Evolutionary conservation across 1,139 yeast species (phyloP), one percentile per base, ranked within the genome.

Genomic region (Yarrowia galli): DNA sequence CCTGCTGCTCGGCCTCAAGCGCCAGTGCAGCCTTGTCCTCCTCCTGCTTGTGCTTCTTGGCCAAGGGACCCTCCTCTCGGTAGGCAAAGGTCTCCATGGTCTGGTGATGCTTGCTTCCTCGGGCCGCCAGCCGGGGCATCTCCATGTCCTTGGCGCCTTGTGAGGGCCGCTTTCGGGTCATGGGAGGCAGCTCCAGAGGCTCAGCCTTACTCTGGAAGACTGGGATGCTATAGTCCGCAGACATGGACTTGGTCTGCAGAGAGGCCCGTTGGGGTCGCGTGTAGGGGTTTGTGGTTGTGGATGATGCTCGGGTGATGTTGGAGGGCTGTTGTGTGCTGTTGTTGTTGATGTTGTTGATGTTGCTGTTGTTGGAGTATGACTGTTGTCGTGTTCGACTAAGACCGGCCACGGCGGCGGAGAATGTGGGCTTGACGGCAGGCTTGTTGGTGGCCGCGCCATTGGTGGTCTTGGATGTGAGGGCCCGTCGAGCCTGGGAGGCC

Each of bases 211-310:
- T 43, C 64, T 58, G 64, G 64, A 58, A 58, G 23, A 58, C 51
- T 3, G 64, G 64, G 38, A 58, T 58, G 51, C 40, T 43, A 20
- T 18, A 58, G 51, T 58, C 64, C 10, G 64, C 49, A 32, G 64
- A 43, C 32, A 42, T 20, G 22, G 64, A 58, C 51, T 58, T 58
- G 42, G 64, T 43, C 51, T 58, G 64, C 32, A 58, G 51, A 20
- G 64, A 58, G 20, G 64, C 64, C 38, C 64, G 64, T 25, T 58
- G 64, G 20, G 64, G 64, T 20, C 64, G 64, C 64, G 46, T 58
- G 64, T 58, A 58, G 32, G 64, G 64, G 51, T 58, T 43, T 2
- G 64, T 32, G 51, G 51, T 32, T 42, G 61, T 54, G 61, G 64
- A 28, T 25, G 64, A 28, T 42, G 63, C 63, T 25, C 63, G 64